phyloP scores from a whole-genome alignment of 192 early-diverging fungal species.

The Coemansia sp. region DNA sequence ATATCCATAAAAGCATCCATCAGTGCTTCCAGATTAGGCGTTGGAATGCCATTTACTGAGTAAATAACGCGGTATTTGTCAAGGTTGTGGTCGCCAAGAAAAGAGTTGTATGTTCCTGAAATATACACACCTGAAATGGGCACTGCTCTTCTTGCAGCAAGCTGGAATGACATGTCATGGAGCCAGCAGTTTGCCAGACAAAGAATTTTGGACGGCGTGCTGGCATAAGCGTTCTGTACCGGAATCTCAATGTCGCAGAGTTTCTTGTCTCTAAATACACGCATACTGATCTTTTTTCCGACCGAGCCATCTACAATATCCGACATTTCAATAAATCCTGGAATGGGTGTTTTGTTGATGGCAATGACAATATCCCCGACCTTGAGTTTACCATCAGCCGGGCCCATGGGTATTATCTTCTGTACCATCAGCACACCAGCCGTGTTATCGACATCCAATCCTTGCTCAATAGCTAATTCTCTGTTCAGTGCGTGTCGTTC shows the following conservation, averaged over 20 bases:
- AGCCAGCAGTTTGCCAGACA: conserved; percentile 87
- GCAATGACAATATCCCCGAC: conserved; percentile 71
- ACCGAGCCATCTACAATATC: conserved; percentile 64
- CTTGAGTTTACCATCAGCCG: conserved; percentile 62
- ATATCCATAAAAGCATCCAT: no score
- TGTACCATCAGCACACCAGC: conserved; percentile 70
- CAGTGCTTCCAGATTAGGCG: no score
- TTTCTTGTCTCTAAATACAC: conserved; percentile 59
- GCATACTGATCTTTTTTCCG: conserved; percentile 50
- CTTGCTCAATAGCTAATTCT: no score
- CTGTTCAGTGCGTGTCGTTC: conserved; percentile 12
- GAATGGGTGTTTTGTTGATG: conserved; percentile 59
- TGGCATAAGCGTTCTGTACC: conserved; percentile 69
- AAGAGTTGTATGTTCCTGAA: no score
- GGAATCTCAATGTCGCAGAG: conserved; percentile 41
- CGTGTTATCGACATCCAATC: conserved; percentile 21
- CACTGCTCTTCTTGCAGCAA: conserved; percentile 43
- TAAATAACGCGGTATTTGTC: no score
- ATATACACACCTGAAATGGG: no score
- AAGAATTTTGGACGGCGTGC: conserved; percentile 82
- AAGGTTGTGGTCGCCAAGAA: no score
- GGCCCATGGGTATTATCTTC: conserved; percentile 65
- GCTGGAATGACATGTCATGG: conserved; percentile 74
- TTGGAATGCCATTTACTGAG: no score
- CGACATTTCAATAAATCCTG: conserved; percentile 66